Percentiles rank a stretch among this genome's conserved stretches.
Evolutionary conservation across 768 basidiomycete species (phyloP).

Genomic region (Lactarius sp.): DNA sequence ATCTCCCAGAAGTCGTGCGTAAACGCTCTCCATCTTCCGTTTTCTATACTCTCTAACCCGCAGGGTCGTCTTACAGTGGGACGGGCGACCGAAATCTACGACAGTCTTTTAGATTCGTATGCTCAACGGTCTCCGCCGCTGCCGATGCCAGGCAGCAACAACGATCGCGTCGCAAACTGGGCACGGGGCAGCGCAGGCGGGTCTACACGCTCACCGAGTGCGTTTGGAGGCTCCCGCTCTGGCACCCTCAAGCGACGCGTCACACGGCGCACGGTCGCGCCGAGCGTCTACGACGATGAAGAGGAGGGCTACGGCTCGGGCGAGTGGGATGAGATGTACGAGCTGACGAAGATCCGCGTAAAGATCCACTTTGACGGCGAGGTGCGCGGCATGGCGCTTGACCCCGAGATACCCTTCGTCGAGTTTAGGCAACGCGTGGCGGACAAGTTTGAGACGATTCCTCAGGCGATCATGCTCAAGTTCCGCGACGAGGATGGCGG

Average conservation of each 20-base stretch:
- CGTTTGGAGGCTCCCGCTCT: conserved; percentile 44
- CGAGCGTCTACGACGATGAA: conserved; percentile 59
- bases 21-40: conserved; percentile 19
- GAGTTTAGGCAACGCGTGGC: conserved; percentile 75
- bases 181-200: conserved; percentile 46
- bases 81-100: conserved; percentile 59
- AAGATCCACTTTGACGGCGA: conserved; percentile 85
- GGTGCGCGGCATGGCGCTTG: conserved; percentile 80
- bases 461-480: conserved; percentile 57
- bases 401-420: conserved; percentile 58
- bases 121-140: conserved; percentile 52
- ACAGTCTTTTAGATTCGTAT: conserved; percentile 66
- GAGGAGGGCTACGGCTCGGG: conserved; percentile 79
- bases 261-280: conserved; percentile 35
- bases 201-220: conserved; percentile 38
- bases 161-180: conserved; percentile 54
- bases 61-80: neutral
- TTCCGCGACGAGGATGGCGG: conserved; percentile 91
- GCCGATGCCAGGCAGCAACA: conserved; percentile 32
- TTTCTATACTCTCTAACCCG: neutral
- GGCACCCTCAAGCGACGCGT: conserved; percentile 47
- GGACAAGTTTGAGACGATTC: conserved; percentile 61
- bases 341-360: conserved; percentile 74
- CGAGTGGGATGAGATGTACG: conserved; percentile 48
- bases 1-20: conserved; percentile 33